Conservation (phyloP, 768 basidiomycete species). For the Nevesoporus exiguus region DNA sequence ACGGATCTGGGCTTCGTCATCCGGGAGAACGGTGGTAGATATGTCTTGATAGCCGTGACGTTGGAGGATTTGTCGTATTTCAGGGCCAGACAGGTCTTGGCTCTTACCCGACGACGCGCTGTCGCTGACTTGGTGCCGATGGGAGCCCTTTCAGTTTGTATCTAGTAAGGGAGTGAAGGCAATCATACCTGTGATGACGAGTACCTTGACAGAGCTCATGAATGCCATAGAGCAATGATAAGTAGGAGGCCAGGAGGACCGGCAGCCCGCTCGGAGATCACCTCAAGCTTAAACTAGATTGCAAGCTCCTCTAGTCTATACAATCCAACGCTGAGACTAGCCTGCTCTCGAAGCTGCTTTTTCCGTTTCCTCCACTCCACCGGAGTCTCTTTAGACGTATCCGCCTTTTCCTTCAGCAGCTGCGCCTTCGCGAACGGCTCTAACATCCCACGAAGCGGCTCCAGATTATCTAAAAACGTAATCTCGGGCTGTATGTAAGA, state of each 20-base stretch:
- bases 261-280: not conserved
- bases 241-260: no score
- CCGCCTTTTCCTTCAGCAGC: constrained; percentile 42
- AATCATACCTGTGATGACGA: constrained; percentile 28
- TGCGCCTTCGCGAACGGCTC: constrained; percentile 62
- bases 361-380: constrained; percentile 52
- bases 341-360: constrained; percentile 51
- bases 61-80: constrained; percentile 50
- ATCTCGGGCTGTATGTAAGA: constrained; percentile 57
- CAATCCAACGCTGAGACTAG: constrained; percentile 52
- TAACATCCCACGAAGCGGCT: constrained; percentile 56
- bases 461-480: constrained; percentile 44
- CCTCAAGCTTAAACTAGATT: constrained; percentile 37
- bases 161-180: not conserved
- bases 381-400: constrained; percentile 29
- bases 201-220: constrained; percentile 25
- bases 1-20: constrained; percentile 55
- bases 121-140: constrained; percentile 54
- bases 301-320: constrained; percentile 73
- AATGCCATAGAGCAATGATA: not conserved
- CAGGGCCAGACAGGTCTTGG: constrained; percentile 66
- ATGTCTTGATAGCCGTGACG: constrained; percentile 37
- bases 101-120: constrained; percentile 48
- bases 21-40: constrained; percentile 54
- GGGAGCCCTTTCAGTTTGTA: not conserved